These are phyloP conservation scores for Trametes villosa DNA, from an alignment of 768 basidiomycete genomes.

Conservation along the genomic window DNA sequence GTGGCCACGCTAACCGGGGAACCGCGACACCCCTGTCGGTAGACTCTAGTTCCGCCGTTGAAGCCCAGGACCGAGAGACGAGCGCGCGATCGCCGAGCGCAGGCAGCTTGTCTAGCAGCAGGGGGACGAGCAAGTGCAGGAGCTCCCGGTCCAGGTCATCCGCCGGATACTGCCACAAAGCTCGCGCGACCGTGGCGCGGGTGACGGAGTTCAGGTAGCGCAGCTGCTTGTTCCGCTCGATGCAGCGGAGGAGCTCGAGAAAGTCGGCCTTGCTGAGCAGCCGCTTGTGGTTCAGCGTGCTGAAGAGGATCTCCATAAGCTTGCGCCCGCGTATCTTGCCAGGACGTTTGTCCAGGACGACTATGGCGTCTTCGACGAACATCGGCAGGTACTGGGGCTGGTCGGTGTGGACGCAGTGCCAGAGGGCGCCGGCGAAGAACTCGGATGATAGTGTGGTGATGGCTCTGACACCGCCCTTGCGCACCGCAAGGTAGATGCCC, in stretches of 20 bases:
- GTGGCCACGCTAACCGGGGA: slow-evolving; percentile 33
- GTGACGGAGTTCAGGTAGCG: neutral
- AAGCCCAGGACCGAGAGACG: neutral
- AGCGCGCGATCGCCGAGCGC: neutral
- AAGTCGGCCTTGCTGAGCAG: slow-evolving; percentile 3
- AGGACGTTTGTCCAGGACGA: neutral
- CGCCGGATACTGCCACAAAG: neutral
- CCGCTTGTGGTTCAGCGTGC: neutral
- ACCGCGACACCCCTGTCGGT: neutral
- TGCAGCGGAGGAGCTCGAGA: slow-evolving; percentile 5
- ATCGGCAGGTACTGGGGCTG: slow-evolving; percentile 3
- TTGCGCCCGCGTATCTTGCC: slow-evolving; percentile 4
- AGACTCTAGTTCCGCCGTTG: neutral
- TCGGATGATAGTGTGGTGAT: neutral
- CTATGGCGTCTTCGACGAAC: slow-evolving; percentile 16
- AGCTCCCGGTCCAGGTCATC: slow-evolving; percentile 9
- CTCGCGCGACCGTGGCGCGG: neutral
- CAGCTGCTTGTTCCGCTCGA: slow-evolving; percentile 2
- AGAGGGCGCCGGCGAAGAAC: slow-evolving; percentile 2
- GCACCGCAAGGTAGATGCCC: slow-evolving; percentile 3
- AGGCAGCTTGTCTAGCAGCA: slow-evolving; percentile 8
- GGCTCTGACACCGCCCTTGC: neutral
- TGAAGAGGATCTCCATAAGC: slow-evolving; percentile 4
- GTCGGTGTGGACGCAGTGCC: neutral
- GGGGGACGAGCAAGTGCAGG: slow-evolving; percentile 1